phyloP scores from a whole-genome alignment of 2,329 filamentous ascomycete species.

The Colletotrichum viniferum region DNA sequence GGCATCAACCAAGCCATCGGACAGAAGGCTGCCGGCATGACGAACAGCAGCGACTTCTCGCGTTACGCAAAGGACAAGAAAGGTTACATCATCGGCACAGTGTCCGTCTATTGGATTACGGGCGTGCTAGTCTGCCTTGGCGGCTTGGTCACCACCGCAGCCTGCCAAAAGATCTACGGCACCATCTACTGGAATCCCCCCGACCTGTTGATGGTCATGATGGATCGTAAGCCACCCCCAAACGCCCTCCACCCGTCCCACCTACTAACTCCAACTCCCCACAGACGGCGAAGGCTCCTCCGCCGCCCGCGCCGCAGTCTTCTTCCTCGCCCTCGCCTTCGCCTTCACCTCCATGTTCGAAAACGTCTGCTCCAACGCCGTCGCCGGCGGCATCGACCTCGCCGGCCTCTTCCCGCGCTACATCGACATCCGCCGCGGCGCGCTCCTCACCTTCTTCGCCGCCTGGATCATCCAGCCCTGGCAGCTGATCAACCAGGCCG shows the following conservation, averaged over 20 bases:
- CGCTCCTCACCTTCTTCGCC: slow-evolving; percentile 37
- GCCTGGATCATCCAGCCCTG: slow-evolving; percentile 41
- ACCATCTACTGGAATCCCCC: slow-evolving; percentile 42
- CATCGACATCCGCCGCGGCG: slow-evolving; percentile 41
- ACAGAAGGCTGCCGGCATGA: slow-evolving; percentile 39
- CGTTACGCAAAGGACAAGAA: slow-evolving; percentile 34
- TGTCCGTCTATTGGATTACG: slow-evolving; percentile 37
- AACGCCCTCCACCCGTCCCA: not conserved
- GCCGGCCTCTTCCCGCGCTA: slow-evolving; percentile 38
- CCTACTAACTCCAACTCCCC: accelerated
- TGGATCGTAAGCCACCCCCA: slow-evolving; percentile 21
- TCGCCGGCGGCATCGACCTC: slow-evolving; percentile 44
- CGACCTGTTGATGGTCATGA: slow-evolving; percentile 33
- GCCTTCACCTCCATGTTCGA: slow-evolving; percentile 39
- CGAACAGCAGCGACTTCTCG: slow-evolving; percentile 42
- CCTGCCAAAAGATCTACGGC: slow-evolving; percentile 38
- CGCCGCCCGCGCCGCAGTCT: slow-evolving; percentile 37
- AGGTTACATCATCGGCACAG: slow-evolving; percentile 39
- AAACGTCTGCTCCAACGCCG: slow-evolving; percentile 39
- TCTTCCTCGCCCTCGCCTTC: slow-evolving; percentile 41
- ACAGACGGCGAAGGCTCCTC: slow-evolving; percentile 33
- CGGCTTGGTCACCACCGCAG: slow-evolving; percentile 43
- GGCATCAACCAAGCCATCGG: slow-evolving; percentile 40
- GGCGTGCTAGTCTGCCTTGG: slow-evolving; percentile 37
- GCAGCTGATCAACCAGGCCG: slow-evolving; percentile 37